Evolutionary conservation across 495 filamentous ascomycete species (phyloP).

Genomic region (Aspergillus sclerotiicarbonarius): DNA sequence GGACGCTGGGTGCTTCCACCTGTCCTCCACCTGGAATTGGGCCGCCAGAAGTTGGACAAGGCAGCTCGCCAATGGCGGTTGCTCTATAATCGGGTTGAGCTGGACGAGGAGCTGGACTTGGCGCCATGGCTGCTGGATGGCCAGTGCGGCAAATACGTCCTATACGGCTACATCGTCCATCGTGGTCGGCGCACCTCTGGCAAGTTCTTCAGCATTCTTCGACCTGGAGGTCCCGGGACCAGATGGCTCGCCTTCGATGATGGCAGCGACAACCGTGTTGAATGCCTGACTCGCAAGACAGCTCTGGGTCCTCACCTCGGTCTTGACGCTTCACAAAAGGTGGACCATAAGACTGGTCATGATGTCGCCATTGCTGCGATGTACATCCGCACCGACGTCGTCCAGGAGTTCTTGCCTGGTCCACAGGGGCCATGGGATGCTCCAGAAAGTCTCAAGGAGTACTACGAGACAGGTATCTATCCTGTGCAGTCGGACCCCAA

Average conservation of each 20-base stretch:
- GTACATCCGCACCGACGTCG: constrained; percentile 57
- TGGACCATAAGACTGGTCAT: constrained; percentile 48
- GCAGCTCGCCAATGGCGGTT: constrained; percentile 56
- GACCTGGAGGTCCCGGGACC: constrained; percentile 54
- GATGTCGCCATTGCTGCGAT: constrained; percentile 57
- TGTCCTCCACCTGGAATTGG: constrained; percentile 58
- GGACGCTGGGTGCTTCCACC: constrained; percentile 44
- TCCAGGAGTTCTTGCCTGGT: constrained; percentile 41
- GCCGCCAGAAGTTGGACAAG: constrained; percentile 55
- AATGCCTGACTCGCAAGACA: constrained; percentile 56
- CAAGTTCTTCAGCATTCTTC: constrained; percentile 60
- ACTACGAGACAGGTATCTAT: constrained; percentile 37
- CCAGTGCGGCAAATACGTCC: constrained; percentile 47
- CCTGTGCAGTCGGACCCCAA: constrained; percentile 12
- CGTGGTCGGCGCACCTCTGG: constrained; percentile 59
- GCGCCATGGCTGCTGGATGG: constrained; percentile 33
- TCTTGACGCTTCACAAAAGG: constrained; percentile 33
- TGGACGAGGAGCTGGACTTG: constrained; percentile 55
- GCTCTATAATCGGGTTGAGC: constrained; percentile 52
- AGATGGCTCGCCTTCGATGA: constrained; percentile 62
- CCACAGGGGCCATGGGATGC: constrained; percentile 44
- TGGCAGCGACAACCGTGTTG: constrained; percentile 53
- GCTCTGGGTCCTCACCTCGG: constrained; percentile 56
- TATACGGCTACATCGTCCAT: constrained; percentile 64
- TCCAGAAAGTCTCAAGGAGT: constrained; percentile 31